Percentiles rank a stretch among this genome's conserved stretches.
These are phyloP conservation scores for Cymbopogon citratus DNA, from an alignment of 176 grass and related monocot species.

Conservation along the genomic window DNA sequence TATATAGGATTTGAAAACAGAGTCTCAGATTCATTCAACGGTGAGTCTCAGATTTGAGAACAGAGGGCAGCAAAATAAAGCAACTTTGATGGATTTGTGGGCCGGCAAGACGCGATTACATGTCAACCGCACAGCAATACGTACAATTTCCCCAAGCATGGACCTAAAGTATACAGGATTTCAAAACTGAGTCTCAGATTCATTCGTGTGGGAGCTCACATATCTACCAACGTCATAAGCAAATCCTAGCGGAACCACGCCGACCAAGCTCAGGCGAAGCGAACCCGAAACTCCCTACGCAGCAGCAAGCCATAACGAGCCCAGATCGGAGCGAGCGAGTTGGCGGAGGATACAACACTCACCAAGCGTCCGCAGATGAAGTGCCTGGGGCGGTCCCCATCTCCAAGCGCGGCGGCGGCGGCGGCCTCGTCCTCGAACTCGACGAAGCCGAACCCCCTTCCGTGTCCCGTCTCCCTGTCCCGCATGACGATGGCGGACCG, in stretches of 20 bases:
- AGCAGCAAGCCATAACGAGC: neutral
- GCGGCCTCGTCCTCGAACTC: constrained; percentile 30
- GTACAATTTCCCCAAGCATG: neutral
- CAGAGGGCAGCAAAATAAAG: neutral
- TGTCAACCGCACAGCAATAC: neutral
- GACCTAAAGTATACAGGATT: neutral
- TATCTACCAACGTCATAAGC: neutral
- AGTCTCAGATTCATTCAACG: neutral
- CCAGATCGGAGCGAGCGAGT: constrained; percentile 6
- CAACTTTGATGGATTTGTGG: neutral
- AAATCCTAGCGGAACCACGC: neutral
- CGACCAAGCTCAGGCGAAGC: neutral
- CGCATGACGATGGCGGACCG: constrained; percentile 62
- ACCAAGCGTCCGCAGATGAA: constrained; percentile 51
- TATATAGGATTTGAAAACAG: neutral
- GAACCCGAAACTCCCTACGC: neutral
- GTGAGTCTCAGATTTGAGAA: too few species aligned
- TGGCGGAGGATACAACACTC: neutral
- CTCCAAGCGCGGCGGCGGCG: constrained; percentile 45
- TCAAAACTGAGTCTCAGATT: neutral
- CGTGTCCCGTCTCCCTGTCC: constrained; percentile 42
- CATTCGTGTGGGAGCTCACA: neutral
- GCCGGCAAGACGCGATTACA: neutral
- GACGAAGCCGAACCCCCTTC: constrained; percentile 31
- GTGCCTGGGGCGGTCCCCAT: constrained; percentile 42